Percentiles rank a stretch among this genome's conserved stretches.
These are phyloP conservation scores for Trypanosoma grayi DNA, from an alignment of 208 protist genomes.

Conservation along the genomic window DNA sequence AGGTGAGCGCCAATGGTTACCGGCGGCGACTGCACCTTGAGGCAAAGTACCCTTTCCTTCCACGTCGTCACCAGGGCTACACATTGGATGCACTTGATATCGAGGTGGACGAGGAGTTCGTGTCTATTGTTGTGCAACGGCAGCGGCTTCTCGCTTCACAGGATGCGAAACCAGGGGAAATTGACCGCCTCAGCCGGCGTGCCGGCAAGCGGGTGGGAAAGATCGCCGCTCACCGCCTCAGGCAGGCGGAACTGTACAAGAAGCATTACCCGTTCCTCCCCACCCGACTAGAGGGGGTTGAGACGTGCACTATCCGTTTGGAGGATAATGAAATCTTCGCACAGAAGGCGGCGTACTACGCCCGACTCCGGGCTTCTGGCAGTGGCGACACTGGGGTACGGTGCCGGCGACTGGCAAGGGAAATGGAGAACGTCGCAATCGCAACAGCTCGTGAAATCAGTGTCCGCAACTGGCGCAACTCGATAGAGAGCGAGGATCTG, in stretches of 20 bases:
- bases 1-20: conserved; percentile 33
- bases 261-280: conserved; percentile 60
- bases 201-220: conserved; percentile 7
- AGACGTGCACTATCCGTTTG: conserved; percentile 47
- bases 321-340: conserved; percentile 32
- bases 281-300: conserved; percentile 37
- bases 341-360: conserved; percentile 12
- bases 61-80: conserved; percentile 36
- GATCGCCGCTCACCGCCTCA: neutral
- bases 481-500: conserved; percentile 31
- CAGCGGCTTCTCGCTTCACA: conserved; percentile 6
- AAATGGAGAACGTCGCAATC: conserved; percentile 29
- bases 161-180: neutral
- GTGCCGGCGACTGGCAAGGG: conserved; percentile 24
- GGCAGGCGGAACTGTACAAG: neutral
- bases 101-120: conserved; percentile 32
- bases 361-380: neutral
- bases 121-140: conserved; percentile 18
- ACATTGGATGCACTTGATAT: conserved; percentile 41
- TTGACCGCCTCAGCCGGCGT: neutral
- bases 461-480: conserved; percentile 10
- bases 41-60: conserved; percentile 47
- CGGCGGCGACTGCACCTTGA: conserved; percentile 33
- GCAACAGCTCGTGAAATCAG: conserved; percentile 20
- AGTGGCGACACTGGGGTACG: conserved; percentile 8